Base-by-base conservation (phyloP, 257 asterid genomes). In the Haberlea rhodopensis region DNA sequence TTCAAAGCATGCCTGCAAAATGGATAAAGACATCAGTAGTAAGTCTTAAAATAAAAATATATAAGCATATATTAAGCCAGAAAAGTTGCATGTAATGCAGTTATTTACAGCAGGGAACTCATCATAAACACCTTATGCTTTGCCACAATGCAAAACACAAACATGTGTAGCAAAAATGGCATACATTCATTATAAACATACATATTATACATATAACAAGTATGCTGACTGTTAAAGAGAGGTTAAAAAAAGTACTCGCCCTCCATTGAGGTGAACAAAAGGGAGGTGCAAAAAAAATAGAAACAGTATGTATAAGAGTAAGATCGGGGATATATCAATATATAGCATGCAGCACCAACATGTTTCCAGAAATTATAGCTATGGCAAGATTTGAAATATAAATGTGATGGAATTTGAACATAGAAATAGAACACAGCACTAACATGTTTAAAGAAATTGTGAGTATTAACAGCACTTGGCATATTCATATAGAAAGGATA, bases 1-100 rank as follows among this genome's bases (percentile, higher is more conserved):
- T 87, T 92, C 63, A 92, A 79, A 53, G 99, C 99, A 68, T 85
- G 85, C 85, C 99, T 92, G 82, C 81, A 80, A 70, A 71, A 69
- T 68, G 65, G 53, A 34, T 28, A 68, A 37, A 25, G 66, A 56
- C 43, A 55, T 60, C 56, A 72, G 51, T 2, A 0, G 4, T 15
- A 15, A 43, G 18, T 43, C 2, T 16, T 43, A 7, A 43, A 15
- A 43, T 16, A 43, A 43, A n/a, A 43, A 16, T n/a, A n/a, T 20
- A 16, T 5, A 15, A 5, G 15, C 19, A 43, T 5, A 43, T 15
- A 43, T 43, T n/a, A 43, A 13, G 20, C 51, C 4, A 16, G 51
- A 43, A 43, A 43, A 43, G 51, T 15, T 43, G 20, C 8, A 4
- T 15, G 7, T 43, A 43, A 43, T 43, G 51, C 51, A 43, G 20